Percentiles rank a stretch among this genome's conserved stretches.
Evolutionary conservation across 2,329 filamentous ascomycete genomes (phyloP).

Genomic region (Fusarium nurragi): DNA sequence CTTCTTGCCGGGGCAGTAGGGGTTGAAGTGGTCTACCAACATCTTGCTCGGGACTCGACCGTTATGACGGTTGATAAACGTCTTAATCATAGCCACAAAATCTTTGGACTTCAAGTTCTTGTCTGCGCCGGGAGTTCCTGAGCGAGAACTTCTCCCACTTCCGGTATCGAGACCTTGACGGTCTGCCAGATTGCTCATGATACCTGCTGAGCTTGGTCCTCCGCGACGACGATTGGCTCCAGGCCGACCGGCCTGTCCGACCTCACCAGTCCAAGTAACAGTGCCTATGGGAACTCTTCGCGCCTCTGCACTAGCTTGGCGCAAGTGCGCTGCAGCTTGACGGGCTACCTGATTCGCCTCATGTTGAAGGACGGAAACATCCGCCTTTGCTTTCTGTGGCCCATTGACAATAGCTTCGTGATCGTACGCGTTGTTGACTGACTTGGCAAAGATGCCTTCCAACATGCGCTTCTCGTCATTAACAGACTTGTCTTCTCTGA

Average conservation of each 20-base stretch:
- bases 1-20: constrained; percentile 71
- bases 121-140: constrained; percentile 54
- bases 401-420: constrained; percentile 91
- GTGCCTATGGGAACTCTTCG: constrained; percentile 79
- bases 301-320: constrained; percentile 76
- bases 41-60: constrained; percentile 84
- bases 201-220: constrained; percentile 62
- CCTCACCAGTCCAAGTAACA: constrained; percentile 92
- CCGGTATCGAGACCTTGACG: constrained; percentile 62
- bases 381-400: constrained; percentile 74
- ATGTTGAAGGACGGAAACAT: constrained; percentile 79
- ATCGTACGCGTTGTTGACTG: constrained; percentile 90
- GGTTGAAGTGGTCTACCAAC: constrained; percentile 89
- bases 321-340: constrained; percentile 79
- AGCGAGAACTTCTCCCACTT: constrained; percentile 57
- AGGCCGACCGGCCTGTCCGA: constrained; percentile 79
- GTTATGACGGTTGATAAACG: constrained; percentile 80
- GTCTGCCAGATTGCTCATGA: constrained; percentile 66
- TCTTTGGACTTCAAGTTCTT: constrained; percentile 64
- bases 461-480: constrained; percentile 80
- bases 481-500: constrained; percentile 62
- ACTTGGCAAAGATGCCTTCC: constrained; percentile 86
- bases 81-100: constrained; percentile 76
- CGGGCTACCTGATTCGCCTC: constrained; percentile 85
- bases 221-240: constrained; percentile 62